Base-by-base conservation (phyloP, 768 basidiomycete genomes). In the Galerina marginata region DNA sequence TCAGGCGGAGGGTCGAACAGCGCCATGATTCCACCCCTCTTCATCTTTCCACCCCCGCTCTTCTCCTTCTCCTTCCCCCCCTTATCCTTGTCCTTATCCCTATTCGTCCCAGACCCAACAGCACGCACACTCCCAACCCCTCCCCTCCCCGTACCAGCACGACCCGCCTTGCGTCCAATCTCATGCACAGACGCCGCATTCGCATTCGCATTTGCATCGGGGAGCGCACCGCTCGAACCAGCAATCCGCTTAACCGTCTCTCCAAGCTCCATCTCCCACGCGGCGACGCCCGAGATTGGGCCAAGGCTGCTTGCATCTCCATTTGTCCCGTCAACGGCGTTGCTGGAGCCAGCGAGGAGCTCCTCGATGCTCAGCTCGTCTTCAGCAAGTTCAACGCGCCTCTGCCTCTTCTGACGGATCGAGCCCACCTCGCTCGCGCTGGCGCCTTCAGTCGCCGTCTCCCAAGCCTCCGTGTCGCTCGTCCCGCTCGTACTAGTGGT, bases 221-320 rank as follows among this genome's bases (percentile, higher is more conserved):
- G 16, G 37, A 16, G 47, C 47, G 26, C 43, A 25, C 56, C 16
- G 25, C 54, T 45, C 49, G 53, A 37, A 9, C 49, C 42, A 11
- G 44, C 23, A 2, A 69, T 64, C 15, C 67, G 59, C 49, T 71
- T 72, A 9, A 72, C 71, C 9, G 71, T 72, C 40, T 72, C 70
- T 2, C 71, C 71, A 10, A 71, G 54, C 62, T 70, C 71, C 44
- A 72, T 62, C 62, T 72, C 71, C 71, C 70, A 72, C 1, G 71
- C 71, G 16, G 69, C 68, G 12, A 61, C 69, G 3, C 71, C 69
- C 14, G 67, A 65, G 1, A 68, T 67, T 1, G 47, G 51, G 37
- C 56, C 44, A 23, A 20, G 40, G n/a, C 23, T 16, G n/a, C n/a
- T n/a, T n/a, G n/a, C n/a, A n/a, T n/a, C n/a, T n/a, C n/a, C n/a